Conservation (phyloP, 2,329 filamentous ascomycete genomes). For the Chrysoporthe deuterocubensis region DNA sequence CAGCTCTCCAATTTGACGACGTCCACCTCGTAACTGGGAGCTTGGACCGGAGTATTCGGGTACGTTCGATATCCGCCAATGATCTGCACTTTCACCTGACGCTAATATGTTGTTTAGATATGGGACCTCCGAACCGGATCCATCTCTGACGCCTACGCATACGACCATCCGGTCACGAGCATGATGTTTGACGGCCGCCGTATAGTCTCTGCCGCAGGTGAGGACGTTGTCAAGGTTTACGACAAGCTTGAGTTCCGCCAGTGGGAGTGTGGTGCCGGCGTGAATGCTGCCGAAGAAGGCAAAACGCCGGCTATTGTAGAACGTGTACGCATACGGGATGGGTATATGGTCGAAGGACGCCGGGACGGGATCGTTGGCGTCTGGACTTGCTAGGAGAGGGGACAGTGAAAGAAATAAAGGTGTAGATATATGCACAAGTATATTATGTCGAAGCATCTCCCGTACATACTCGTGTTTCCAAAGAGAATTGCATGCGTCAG, state of each 20-base stretch:
- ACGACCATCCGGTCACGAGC: conserved; percentile 86
- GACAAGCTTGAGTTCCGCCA: conserved; percentile 95
- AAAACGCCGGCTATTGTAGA: conserved; percentile 74
- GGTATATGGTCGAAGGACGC: conserved; percentile 89
- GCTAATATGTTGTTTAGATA: conserved; percentile 63
- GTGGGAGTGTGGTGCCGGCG: conserved; percentile 93
- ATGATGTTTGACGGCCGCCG: conserved; percentile 96
- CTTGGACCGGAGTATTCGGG: conserved; percentile 88
- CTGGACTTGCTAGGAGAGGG: conserved; percentile 71
- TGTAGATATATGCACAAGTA: conserved; percentile 20
- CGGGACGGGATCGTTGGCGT: conserved; percentile 86
- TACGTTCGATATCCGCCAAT: conserved; percentile 54
- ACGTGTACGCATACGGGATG: conserved; percentile 87
- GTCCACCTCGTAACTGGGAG: conserved; percentile 93
- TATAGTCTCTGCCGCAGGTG: conserved; percentile 88
- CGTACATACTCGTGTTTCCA: background rate
- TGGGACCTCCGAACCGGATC: conserved; percentile 97
- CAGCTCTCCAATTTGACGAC: conserved; percentile 94
- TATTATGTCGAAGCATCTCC: conserved; percentile 2
- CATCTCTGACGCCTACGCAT: conserved; percentile 94
- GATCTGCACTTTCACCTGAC: background rate
- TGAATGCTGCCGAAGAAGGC: conserved; percentile 68
- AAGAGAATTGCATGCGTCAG: background rate
- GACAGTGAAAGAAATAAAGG: background rate
- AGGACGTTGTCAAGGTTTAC: conserved; percentile 96